Conservation (phyloP, 805 yeast genomes). For the Ogataea methylovora region DNA sequence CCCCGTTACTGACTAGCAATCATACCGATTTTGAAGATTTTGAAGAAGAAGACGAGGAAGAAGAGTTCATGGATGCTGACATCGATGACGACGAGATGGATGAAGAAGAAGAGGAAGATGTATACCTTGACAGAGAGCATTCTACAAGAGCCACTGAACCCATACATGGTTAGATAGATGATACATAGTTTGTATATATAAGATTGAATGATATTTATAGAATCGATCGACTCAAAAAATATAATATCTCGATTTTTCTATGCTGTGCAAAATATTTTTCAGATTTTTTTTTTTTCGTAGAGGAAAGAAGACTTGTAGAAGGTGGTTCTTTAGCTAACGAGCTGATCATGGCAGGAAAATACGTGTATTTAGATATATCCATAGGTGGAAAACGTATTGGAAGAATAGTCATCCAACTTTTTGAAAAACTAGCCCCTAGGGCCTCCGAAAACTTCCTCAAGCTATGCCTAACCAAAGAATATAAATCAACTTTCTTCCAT, state of each 20-base stretch:
- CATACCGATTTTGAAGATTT: neutral
- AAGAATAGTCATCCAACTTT: constrained; percentile 54
- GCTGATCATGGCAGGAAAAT: constrained; percentile 1
- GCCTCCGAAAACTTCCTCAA: constrained; percentile 43
- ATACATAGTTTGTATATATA: too few species aligned
- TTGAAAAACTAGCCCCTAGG: constrained; percentile 43
- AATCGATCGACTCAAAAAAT: too few species aligned
- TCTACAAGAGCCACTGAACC: too few species aligned
- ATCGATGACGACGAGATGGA: neutral
- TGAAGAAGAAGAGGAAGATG: neutral
- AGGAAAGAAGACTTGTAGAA: neutral
- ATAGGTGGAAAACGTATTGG: constrained; percentile 40
- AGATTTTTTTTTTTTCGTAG: neutral
- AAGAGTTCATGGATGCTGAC: neutral
- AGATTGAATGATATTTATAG: too few species aligned
- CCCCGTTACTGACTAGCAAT: too few species aligned
- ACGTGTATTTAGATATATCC: constrained; percentile 44
- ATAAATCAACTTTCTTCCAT: constrained; percentile 45
- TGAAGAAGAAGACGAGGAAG: neutral
- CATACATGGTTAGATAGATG: too few species aligned
- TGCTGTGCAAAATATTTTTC: too few species aligned
- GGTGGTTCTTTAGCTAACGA: neutral
- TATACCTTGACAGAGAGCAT: too few species aligned
- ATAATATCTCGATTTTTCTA: too few species aligned
- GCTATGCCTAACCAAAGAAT: constrained; percentile 38